Evolutionary conservation across 2,329 filamentous ascomycete species (phyloP).

Genomic region (Aspergillus sp.): DNA sequence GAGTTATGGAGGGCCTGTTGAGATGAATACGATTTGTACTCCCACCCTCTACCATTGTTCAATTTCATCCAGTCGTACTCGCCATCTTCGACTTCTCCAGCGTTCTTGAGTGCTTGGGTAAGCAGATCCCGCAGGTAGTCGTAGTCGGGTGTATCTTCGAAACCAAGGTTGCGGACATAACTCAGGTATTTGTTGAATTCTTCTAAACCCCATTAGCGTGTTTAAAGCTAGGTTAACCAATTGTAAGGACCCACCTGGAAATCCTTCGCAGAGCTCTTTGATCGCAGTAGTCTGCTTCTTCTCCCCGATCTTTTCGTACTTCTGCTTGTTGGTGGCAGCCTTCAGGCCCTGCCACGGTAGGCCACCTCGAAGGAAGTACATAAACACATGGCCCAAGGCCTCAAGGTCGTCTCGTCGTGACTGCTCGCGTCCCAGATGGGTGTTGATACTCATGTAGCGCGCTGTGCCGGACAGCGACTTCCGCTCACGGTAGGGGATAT

Average conservation of each 20-base stretch:
- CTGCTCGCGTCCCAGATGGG: constrained; percentile 92
- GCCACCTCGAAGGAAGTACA: constrained; percentile 67
- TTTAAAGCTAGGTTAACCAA: background rate
- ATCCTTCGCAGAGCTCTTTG: constrained; percentile 94
- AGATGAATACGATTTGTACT: constrained; percentile 70
- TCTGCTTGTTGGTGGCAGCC: constrained; percentile 81
- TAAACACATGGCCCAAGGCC: constrained; percentile 70
- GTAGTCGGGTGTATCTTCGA: constrained; percentile 98
- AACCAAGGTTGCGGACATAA: constrained; percentile 95
- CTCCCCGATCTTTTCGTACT: constrained; percentile 99
- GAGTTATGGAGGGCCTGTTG: constrained; percentile 78
- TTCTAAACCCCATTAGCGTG: constrained; percentile 51
- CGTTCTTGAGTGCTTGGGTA: constrained; percentile 91
- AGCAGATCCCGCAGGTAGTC: constrained; percentile 96
- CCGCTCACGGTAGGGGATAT: constrained; percentile 94
- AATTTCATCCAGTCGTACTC: constrained; percentile 99
- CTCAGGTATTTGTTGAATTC: constrained; percentile 98
- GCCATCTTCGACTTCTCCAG: constrained; percentile 91
- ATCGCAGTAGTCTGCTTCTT: constrained; percentile 99
- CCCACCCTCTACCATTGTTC: constrained; percentile 90
- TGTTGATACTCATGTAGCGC: constrained; percentile 99
- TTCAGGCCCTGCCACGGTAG: constrained; percentile 69
- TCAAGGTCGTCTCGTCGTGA: constrained; percentile 95
- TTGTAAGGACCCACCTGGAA: constrained; percentile 61
- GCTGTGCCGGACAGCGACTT: constrained; percentile 97